Evolutionary conservation across 1,284 basidiomycete species (phyloP).

Genomic region (Boletus subluridellus): DNA sequence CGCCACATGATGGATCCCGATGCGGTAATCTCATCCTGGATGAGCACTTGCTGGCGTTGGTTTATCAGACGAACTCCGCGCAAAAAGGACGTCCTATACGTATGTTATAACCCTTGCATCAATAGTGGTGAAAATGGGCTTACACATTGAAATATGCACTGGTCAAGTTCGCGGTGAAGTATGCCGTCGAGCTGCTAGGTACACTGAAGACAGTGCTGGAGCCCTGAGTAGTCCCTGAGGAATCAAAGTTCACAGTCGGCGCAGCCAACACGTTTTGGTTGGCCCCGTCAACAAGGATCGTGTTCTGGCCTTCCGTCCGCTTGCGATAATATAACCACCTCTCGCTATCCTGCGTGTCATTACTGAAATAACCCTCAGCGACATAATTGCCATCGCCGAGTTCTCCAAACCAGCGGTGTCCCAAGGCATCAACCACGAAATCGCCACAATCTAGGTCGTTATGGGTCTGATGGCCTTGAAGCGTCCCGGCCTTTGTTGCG

Average conservation of each 20-base stretch:
- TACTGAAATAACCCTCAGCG: conserved; percentile 67
- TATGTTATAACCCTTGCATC: conserved; percentile 12
- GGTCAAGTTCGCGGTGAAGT: conserved; percentile 77
- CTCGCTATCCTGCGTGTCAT: conserved; percentile 59
- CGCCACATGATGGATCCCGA: conserved; percentile 76
- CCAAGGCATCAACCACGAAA: conserved; percentile 94
- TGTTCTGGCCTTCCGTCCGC: conserved; percentile 96
- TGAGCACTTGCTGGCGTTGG: conserved; percentile 82
- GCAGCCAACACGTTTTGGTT: conserved; percentile 82
- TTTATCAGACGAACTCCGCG: conserved; percentile 91
- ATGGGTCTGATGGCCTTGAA: conserved; percentile 83
- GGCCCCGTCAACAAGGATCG: conserved; percentile 69
- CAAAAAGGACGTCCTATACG: conserved; percentile 56
- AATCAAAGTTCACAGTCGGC: conserved; percentile 55
- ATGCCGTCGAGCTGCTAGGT: conserved; percentile 73
- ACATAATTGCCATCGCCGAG: conserved; percentile 87
- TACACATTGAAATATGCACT: conserved; percentile 77
- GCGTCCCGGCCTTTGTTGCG: conserved; percentile 82
- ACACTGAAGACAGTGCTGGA: conserved; percentile 70
- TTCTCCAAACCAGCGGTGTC: conserved; percentile 94
- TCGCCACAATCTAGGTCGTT: conserved; percentile 92
- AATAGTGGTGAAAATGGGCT: conserved; percentile 33
- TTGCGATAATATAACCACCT: conserved; percentile 96
- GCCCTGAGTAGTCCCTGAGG: conserved; percentile 70
- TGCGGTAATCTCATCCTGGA: conserved; percentile 81